Evolutionary conservation across 2,329 filamentous ascomycete genomes (phyloP).

Genomic region (Aspergillus transmontanensis): DNA sequence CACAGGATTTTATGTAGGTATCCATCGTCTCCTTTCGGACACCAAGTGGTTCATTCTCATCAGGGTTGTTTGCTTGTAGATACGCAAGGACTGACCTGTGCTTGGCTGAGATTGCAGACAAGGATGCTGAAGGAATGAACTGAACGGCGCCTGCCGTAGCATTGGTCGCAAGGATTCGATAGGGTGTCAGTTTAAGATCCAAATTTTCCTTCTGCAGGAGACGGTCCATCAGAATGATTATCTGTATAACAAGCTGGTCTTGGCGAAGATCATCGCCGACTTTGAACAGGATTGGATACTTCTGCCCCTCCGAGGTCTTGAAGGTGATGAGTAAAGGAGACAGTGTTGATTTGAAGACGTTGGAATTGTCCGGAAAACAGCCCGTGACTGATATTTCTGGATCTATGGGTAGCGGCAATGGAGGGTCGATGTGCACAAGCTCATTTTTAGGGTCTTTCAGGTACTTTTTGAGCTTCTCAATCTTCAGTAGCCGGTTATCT

Average conservation of each 20-base stretch:
- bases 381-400: constrained; percentile 78
- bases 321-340: constrained; percentile 91
- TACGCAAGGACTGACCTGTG: constrained; percentile 81
- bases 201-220: constrained; percentile 94
- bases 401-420: constrained; percentile 84
- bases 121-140: constrained; percentile 82
- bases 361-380: constrained; percentile 79
- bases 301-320: constrained; percentile 73
- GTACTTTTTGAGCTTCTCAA: constrained; percentile 80
- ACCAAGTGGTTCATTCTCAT: constrained; percentile 76
- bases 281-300: constrained; percentile 95
- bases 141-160: constrained; percentile 88
- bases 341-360: constrained; percentile 93
- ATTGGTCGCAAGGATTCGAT: constrained; percentile 93
- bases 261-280: constrained; percentile 94
- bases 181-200: constrained; percentile 91
- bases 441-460: constrained; percentile 90
- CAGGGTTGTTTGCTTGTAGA: constrained; percentile 85
- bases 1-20: constrained; percentile 92
- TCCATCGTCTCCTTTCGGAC: constrained; percentile 92
- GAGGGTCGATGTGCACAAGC: constrained; percentile 77
- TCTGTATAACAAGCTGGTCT: constrained; percentile 95
- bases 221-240: constrained; percentile 97
- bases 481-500: constrained; percentile 76
- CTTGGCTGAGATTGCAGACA: constrained; percentile 81